Evolutionary conservation across 2,329 filamentous ascomycete species (phyloP), one percentile per base, ranked within the genome.

Genomic region (Penicillium sclerotigenum): DNA sequence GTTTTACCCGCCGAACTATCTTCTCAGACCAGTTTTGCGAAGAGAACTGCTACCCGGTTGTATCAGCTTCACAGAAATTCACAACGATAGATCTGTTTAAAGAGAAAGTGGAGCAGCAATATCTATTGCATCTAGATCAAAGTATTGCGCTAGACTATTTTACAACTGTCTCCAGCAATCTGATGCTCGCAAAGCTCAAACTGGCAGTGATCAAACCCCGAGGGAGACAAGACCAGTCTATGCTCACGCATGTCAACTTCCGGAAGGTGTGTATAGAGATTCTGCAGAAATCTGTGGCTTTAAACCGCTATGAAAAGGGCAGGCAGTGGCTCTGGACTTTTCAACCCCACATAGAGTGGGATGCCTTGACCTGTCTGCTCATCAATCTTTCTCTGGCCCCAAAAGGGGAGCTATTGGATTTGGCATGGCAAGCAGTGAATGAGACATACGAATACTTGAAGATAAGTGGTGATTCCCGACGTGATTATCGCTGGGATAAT

Each of bases 271-370:
- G 63, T 22, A 47, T 57, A 11, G 59, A 64, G 14, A 52, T 67
- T 10, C 54, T 68, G 8, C 53, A 60, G 18, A 53, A 59, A 26
- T 53, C 63, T 8, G 45, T 50, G 6, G 37, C 18, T 2, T 38
- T 68, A 7, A 49, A 60, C 24, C 28, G 40, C 5, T 57, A 62
- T 40, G 59, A 63, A 28, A 58, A 50, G 1, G 54, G 58, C 2
- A 52, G 43, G 31, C 54, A 53, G 18, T 65, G 62, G 63, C 37
- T 62, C 3, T 67, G 64, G 64, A 43, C 56, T 13, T 59, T 65
- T n/a, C 62, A 64, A 46, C 62, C 45, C 1, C 57, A 65, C 33
- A 22, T 64, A 5, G 62, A 67, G 28, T 65, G 63, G 62, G 64
- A 65, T 33, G 57, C 58, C 3, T 40, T 65, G 18, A 42, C 41